A percentile compares a stretch with the other conserved stretches of the same genome.
These are phyloP conservation scores for Sporothrix euskadiensis DNA, from an alignment of 2,329 filamentous ascomycete genomes.

Conservation along the genomic window DNA sequence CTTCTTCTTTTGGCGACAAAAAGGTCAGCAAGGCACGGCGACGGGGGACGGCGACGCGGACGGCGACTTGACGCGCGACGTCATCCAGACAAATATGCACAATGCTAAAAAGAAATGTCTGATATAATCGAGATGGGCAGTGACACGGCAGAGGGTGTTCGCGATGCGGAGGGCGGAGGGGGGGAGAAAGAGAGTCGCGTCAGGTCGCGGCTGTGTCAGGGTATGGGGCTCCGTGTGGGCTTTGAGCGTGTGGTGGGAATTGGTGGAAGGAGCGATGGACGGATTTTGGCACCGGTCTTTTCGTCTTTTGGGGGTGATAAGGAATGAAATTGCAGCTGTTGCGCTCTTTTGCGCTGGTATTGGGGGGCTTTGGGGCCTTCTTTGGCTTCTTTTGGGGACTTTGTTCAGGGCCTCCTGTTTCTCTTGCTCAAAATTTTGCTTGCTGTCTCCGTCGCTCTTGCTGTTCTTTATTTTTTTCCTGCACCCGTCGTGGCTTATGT, in stretches of 20 bases:
- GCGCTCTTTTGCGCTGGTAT: not conserved
- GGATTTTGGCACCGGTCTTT: constrained; percentile 19
- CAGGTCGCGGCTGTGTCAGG: constrained; percentile 46
- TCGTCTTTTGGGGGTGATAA: constrained; percentile 16
- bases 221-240: constrained; percentile 38
- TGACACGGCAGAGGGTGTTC: constrained; percentile 49
- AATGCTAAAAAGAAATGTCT: constrained; percentile 32
- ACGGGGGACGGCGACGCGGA: not conserved
- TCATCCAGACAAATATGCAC: constrained; percentile 46
- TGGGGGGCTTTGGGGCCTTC: not conserved
- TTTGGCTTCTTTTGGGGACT: not conserved
- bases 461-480: constrained; percentile 2
- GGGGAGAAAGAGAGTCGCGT: constrained; percentile 38
- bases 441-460: not conserved
- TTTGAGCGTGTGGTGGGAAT: constrained; percentile 17
- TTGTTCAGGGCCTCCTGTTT: not conserved
- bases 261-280: constrained; percentile 20
- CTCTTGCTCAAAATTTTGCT: not conserved
- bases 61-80: constrained; percentile 35
- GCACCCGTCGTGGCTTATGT: constrained; percentile 1
- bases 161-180: constrained; percentile 41
- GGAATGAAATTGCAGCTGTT: constrained; percentile 19
- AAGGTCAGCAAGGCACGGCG: constrained; percentile 49
- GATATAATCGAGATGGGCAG: constrained; percentile 44
- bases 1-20: constrained; percentile 39